Base-by-base conservation (phyloP, 148 eudicot genomes). In the Chenopodium album region DNA sequence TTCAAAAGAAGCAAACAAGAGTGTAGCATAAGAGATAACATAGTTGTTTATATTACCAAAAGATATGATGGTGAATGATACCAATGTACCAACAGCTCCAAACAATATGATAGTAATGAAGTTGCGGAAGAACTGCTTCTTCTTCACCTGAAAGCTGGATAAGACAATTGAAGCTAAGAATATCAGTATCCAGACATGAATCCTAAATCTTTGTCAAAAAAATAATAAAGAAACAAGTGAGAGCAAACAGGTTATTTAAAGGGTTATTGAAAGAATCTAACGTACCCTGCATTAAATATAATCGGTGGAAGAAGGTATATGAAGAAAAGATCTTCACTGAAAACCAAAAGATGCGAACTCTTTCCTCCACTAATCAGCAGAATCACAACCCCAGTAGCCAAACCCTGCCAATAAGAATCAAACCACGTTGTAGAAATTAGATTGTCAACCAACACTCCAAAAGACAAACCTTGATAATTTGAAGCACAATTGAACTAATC, bases 231-330 rank as follows among this genome's bases (percentile, higher is more conserved):
- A 31, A 31, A 29, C 6, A 75, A 68, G 52, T 23, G 32, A 28
- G 79, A 54, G 67, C 46, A 79, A 83, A 19, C 60, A 41, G 16
- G 66, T 73, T 29, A 22, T 77, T 29, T 17, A 60, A n/a, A 31
- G 11, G 23, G 37, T n/a, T 17, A 9, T 73, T 48, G 34, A 22
- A 67, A 12, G 37, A n/a, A 46, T 41, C 3, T 41, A 81, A 48
- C 87, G 77, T 85, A 92, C 95, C 95, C 95, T 9, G 95, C 95
- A 88, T 92, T 92, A 72, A 92, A 92, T 81, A 92, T 92, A 74
- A 92, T 92, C 3, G 93, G 95, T 4, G 93, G 95, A 87, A 92
- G 95, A 76, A 92, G 93, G 85, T 92, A 92, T 78, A 92, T 90
- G 73, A 92, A 92, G 90, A 92, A 90, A 64, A 91, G 89, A 80